Conservation (phyloP, 1,284 basidiomycete genomes). For the Lentinula novae-zelandiae region DNA sequence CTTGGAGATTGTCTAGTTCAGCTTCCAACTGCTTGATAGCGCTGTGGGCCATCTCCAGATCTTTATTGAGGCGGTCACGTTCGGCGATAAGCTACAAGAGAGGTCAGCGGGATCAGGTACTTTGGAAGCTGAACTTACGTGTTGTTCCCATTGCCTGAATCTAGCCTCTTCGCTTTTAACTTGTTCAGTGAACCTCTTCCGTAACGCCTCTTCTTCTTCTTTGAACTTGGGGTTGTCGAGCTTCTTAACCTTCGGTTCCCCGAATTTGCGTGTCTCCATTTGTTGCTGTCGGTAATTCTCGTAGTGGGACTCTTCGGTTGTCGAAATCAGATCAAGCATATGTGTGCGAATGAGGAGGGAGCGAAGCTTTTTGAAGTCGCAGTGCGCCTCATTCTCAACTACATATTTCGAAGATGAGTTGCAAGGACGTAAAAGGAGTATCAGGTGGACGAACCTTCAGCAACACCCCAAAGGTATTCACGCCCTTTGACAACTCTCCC, state of each 20-base stretch:
- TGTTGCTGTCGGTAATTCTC: constrained; percentile 98
- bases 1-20: constrained; percentile 86
- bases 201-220: constrained; percentile 95
- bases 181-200: constrained; percentile 99
- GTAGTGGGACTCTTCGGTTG: constrained; percentile 96
- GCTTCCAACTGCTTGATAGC: constrained; percentile 88
- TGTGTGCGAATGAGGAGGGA: constrained; percentile 95
- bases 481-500: constrained; percentile 95
- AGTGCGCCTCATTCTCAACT: constrained; percentile 99
- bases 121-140: constrained; percentile 55
- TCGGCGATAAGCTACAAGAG: constrained; percentile 82
- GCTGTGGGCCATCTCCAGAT: constrained; percentile 88
- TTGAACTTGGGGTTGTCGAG: constrained; percentile 99
- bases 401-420: constrained; percentile 7
- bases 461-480: constrained; percentile 99
- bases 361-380: constrained; percentile 98
- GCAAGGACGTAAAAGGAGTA: not conserved
- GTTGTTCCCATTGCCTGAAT: constrained; percentile 99
- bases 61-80: constrained; percentile 96
- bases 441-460: constrained; percentile 66
- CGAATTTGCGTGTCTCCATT: constrained; percentile 99
- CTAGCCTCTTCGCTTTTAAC: constrained; percentile 98
- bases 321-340: constrained; percentile 97
- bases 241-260: constrained; percentile 98
- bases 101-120: not conserved